Percentiles rank a stretch among this genome's conserved stretches.
These are phyloP conservation scores for Zasmidium citrigriseum DNA, from an alignment of 2,329 filamentous ascomycete species.

Conservation along the genomic window DNA sequence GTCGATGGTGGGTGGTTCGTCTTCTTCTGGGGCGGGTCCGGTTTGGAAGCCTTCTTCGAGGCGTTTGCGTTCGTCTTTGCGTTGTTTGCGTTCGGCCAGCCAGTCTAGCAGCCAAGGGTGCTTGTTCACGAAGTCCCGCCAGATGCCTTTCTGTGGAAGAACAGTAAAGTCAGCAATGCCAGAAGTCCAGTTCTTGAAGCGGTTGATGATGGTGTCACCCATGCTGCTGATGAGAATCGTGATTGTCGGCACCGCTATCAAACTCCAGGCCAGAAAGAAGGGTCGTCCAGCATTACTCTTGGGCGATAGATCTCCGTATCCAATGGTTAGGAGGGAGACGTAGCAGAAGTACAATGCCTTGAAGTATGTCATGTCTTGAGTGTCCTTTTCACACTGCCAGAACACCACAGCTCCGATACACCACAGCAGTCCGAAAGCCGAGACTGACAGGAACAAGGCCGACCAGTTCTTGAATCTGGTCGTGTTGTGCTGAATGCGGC, in stretches of 20 bases:
- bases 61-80: conserved; percentile 36
- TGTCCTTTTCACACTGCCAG: conserved; percentile 57
- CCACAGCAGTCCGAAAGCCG: conserved; percentile 75
- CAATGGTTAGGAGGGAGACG: conserved; percentile 78
- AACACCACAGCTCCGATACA: conserved; percentile 78
- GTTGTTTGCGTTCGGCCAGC: conserved; percentile 38
- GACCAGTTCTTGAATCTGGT: conserved; percentile 71
- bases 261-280: conserved; percentile 91
- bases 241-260: conserved; percentile 84
- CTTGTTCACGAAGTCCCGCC: conserved; percentile 51
- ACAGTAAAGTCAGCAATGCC: conserved; percentile 66
- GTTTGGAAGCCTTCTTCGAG: conserved; percentile 51
- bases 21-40: conserved; percentile 35
- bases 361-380: conserved; percentile 69
- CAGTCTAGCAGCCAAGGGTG: conserved; percentile 47
- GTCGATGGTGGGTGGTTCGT: conserved; percentile 39
- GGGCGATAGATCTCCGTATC: conserved; percentile 79
- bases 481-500: conserved; percentile 70
- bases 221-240: conserved; percentile 84
- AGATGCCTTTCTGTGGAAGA: conserved; percentile 62
- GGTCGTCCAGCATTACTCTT: conserved; percentile 75
- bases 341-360: conserved; percentile 84
- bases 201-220: conserved; percentile 75
- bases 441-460: conserved; percentile 66
- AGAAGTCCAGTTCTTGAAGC: conserved; percentile 64